Conservation (phyloP, 2,329 filamentous ascomycete species). For the Orbilia ellipsospora region DNA sequence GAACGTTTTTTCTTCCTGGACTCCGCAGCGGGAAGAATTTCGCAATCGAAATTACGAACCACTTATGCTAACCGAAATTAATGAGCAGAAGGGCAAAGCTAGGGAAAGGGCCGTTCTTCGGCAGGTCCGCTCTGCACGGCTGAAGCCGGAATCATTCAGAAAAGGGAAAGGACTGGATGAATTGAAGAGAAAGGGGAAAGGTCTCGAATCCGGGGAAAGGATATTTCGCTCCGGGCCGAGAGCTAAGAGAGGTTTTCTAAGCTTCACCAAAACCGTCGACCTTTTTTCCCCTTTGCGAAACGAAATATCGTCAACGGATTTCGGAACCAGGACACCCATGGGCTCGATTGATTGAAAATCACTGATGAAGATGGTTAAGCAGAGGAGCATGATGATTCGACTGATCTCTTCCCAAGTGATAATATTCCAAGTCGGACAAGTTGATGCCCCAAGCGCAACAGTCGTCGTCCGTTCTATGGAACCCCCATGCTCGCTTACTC, state of each 20-base stretch:
- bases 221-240: slow-evolving; percentile 45
- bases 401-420: not conserved
- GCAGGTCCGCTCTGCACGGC: slow-evolving; percentile 44
- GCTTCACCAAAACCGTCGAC: slow-evolving; percentile 45
- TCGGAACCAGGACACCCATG: too few species aligned
- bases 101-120: slow-evolving; percentile 49
- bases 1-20: slow-evolving; percentile 32
- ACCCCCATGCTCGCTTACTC: slow-evolving; percentile 38
- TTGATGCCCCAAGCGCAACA: slow-evolving; percentile 22
- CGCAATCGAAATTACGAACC: slow-evolving; percentile 56
- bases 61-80: slow-evolving; percentile 54
- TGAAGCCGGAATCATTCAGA: slow-evolving; percentile 18
- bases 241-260: slow-evolving; percentile 6
- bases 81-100: slow-evolving; percentile 22
- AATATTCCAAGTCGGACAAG: slow-evolving; percentile 41
- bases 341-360: not conserved
- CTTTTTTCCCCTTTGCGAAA: slow-evolving; percentile 1
- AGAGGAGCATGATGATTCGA: not conserved
- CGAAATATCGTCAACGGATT: too few species aligned
- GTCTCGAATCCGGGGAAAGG: slow-evolving; percentile 15
- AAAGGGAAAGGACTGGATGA: slow-evolving; percentile 6
- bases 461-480: slow-evolving; percentile 12
- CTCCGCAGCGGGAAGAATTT: slow-evolving; percentile 55
- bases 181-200: slow-evolving; percentile 28
- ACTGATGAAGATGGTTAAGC: slow-evolving; percentile 20